Percentiles rank a stretch among this genome's conserved stretches.
phyloP scores from a whole-genome alignment of 176 grass and related monocot genomes.

The Panicum miliaceum region DNA sequence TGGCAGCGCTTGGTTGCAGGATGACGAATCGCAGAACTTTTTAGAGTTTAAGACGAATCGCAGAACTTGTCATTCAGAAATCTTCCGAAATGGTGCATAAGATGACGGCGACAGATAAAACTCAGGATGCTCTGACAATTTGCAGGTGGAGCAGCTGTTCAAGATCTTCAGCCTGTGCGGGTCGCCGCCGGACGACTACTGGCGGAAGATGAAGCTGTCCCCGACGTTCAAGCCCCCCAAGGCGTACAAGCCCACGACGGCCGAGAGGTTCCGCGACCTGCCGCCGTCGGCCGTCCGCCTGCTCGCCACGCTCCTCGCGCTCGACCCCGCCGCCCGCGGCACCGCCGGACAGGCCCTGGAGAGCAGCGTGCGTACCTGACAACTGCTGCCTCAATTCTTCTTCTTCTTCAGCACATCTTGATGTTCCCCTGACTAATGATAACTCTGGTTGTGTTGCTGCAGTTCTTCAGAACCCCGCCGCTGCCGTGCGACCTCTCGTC shows the following conservation, averaged over 20 bases:
- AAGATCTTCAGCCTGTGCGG: conserved; percentile 68
- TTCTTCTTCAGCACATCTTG: neutral
- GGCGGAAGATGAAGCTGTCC: conserved; percentile 52
- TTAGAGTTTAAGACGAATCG: too few species aligned
- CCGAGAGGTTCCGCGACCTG: conserved; percentile 51
- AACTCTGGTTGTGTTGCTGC: neutral
- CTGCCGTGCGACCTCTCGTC: conserved; percentile 45
- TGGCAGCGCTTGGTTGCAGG: too few species aligned
- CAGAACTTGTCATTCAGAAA: neutral
- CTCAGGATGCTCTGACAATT: neutral
- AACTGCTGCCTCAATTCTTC: too few species aligned
- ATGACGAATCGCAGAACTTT: too few species aligned
- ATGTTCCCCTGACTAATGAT: neutral
- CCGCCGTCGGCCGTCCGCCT: conserved; percentile 46
- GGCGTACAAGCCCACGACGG: conserved; percentile 45
- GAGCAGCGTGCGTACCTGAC: conserved; percentile 37
- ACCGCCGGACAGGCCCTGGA: conserved; percentile 61
- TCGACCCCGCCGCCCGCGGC: conserved; percentile 56
- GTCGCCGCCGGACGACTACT: conserved; percentile 69
- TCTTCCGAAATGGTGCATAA: neutral
- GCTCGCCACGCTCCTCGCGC: conserved; percentile 54
- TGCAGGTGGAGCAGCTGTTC: conserved; percentile 61
- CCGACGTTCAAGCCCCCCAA: conserved; percentile 44
- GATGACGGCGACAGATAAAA: neutral
- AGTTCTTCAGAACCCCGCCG: conserved; percentile 58